phyloP scores from a whole-genome alignment of 306 rosid species.

The Malus domestica region ASM211411v1 NC_041791.1:6587501-6588000 shows the following conservation, averaged over 20 bases:
- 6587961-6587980: background rate
- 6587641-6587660: background rate
- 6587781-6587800: background rate
- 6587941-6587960: background rate
- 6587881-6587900: background rate
- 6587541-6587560: background rate
- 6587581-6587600: rapidly evolving
- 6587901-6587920: rapidly evolving
- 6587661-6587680: rapidly evolving
- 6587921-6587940: background rate
- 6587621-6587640: background rate
- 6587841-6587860: background rate
- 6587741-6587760: background rate
- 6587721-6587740: rapidly evolving
- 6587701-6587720: background rate
- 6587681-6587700: background rate
- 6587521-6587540: no score
- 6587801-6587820: rapidly evolving
- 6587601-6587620: background rate
- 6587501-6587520: background rate
- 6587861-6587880: background rate
- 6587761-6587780: background rate
- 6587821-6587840: background rate
- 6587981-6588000: no score
- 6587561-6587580: background rate